Evolutionary conservation across 176 grass and related monocot species (phyloP), one percentile per base, ranked within the genome.

Genomic region (Cenchrus fungigraminus): DNA sequence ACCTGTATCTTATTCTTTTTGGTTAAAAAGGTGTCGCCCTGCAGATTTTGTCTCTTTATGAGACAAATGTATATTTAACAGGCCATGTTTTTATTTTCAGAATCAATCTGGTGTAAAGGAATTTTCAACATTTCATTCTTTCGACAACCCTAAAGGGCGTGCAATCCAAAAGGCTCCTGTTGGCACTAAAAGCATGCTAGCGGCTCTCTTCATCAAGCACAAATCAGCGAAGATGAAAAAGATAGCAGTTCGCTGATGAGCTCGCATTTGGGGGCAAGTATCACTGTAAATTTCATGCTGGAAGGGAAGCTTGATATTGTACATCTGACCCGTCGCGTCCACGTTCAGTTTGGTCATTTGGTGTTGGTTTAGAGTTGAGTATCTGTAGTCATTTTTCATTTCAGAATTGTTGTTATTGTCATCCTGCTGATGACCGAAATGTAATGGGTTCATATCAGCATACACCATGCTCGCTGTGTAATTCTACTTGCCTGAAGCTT

Each of bases 201-300:
- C 92, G 2, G 47, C 88, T 78, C 87, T 99, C 62, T 99, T 99
- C 86, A 84, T 86, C 74, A 99, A 91, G 43, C 85, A 86, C 57
- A 97, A 91, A 85, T 87, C 86, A 71, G 82, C 76, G 1, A 99
- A 97, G 82, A 55, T 82, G 68, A 97, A 92, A 79, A 97, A 90
- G 82, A 47, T 83, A 12, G 55, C 79, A 16, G 86, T 82, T 20
- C 63, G 78, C 68, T 99, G 91, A 92, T 76, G 4, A 72, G 28
- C 6, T 46, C 11, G 43, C 19, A 63, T 61, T 68, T 63, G 86
- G 47, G 32, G 32, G 52, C 0, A 46, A 60, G 59, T 68, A 22
- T 44, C 55, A 62, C 34, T 80, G 87, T 85, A 89, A 85, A 62
- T 57, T 60, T 51, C 52, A 65, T 54, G 32, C 22, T 70, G 64